Percentiles rank a stretch among this genome's conserved stretches.
Conservation (phyloP, 805 yeast genomes). For the Starmerella ratchasimensis region DNA sequence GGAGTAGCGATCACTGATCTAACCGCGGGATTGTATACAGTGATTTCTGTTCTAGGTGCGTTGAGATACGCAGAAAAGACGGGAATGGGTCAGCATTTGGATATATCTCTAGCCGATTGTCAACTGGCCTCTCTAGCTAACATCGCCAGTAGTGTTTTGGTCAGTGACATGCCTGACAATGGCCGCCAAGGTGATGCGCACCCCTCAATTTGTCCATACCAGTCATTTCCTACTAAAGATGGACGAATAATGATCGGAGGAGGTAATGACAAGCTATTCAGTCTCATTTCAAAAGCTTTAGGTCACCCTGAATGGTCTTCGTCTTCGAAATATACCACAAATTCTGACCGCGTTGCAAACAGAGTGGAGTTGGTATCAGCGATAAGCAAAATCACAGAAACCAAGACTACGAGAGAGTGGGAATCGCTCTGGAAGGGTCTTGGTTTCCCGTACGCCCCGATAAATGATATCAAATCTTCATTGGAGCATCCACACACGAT, state of each 20-base stretch:
- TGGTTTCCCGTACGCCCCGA: constrained; percentile 31
- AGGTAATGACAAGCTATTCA: constrained; percentile 30
- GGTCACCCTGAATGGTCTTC: constrained; percentile 29
- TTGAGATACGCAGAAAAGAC: constrained; percentile 25
- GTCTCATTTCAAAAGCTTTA: constrained; percentile 25
- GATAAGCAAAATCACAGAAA: constrained; percentile 23
- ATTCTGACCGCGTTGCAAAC: constrained; percentile 28
- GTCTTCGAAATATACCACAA: constrained; percentile 26
- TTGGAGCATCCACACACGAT: constrained; percentile 27
- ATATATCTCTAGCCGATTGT: constrained; percentile 29
- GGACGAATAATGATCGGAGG: constrained; percentile 32
- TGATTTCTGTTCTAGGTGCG: constrained; percentile 29
- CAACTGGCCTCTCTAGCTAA: constrained; percentile 32
- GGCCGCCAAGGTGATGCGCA: constrained; percentile 33
- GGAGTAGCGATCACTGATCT: constrained; percentile 35
- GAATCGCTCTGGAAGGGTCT: constrained; percentile 23
- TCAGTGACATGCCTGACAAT: constrained; percentile 29
- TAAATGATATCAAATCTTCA: constrained; percentile 29
- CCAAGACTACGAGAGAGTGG: constrained; percentile 29
- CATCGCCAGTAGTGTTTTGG: constrained; percentile 29
- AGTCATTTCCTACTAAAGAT: constrained; percentile 29
- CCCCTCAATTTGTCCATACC: constrained; percentile 32
- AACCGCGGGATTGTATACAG: constrained; percentile 31
- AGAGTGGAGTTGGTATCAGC: constrained; percentile 25
- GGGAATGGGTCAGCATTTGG: constrained; percentile 30